Conservation (phyloP, 2,329 filamentous ascomycete genomes). For the Xylariaceae sp. region DNA sequence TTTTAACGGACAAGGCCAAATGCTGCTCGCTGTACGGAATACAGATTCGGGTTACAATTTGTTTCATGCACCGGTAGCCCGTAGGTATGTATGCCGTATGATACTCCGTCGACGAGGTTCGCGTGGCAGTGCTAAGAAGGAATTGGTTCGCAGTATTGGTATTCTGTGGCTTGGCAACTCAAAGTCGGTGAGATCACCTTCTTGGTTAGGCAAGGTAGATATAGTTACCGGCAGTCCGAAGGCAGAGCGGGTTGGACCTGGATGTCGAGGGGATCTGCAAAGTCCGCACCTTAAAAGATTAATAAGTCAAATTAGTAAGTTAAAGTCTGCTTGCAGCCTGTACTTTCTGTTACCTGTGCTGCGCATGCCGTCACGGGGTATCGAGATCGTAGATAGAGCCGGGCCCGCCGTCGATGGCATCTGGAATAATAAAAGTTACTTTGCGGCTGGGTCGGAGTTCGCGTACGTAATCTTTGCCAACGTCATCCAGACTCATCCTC, state of each 20-base stretch:
- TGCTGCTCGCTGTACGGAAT: neutral
- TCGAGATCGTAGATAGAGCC: too few relatives aligned
- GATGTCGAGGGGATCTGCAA: too few relatives aligned
- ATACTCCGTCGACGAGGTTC: slow-evolving; percentile 10
- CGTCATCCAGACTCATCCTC: slow-evolving; percentile 18
- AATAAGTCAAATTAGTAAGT: neutral
- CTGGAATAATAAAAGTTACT: neutral
- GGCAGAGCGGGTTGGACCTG: too few relatives aligned
- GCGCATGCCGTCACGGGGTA: too few relatives aligned
- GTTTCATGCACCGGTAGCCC: too few relatives aligned
- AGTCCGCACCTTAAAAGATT: too few relatives aligned
- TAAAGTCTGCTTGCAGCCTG: neutral
- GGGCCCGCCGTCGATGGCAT: too few relatives aligned
- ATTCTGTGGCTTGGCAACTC: slow-evolving; percentile 19
- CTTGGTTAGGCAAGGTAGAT: neutral
- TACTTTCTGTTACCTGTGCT: too few relatives aligned
- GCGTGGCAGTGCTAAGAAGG: slow-evolving; percentile 24
- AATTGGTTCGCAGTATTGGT: slow-evolving; percentile 6
- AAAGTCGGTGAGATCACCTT: neutral
- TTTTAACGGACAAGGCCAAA: neutral
- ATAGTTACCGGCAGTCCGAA: too few relatives aligned
- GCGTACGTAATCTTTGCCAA: slow-evolving; percentile 10
- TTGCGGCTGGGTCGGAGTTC: slow-evolving; percentile 16
- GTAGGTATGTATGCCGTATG: too few relatives aligned
- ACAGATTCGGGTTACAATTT: neutral